Base-by-base conservation (phyloP, 2,329 filamentous ascomycete genomes). In the Colletotrichum theobromicola region DNA sequence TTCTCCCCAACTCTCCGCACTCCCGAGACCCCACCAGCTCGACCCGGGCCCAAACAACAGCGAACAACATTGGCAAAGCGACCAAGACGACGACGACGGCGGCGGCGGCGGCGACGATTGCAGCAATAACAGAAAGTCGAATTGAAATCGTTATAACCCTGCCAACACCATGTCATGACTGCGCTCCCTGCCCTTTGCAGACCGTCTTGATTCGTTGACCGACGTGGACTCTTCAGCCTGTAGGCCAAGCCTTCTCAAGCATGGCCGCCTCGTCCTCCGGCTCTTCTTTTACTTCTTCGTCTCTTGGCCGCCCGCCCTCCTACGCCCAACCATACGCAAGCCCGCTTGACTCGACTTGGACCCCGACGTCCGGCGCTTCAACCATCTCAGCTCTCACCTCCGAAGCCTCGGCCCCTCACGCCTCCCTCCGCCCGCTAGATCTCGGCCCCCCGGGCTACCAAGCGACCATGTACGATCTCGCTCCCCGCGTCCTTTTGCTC, bases 371-470 rank as follows among this genome's bases (percentile, higher is more conserved):
- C 21, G 84, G 79, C 62, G 80, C 83, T 67, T 85, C 87, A n/a
- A 85, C 85, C 70, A 82, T 86, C 72, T 88, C 87, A 69, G 85
- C 85, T 72, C 70, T 82, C 66, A 83, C 83, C 42, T 81, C 82
- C 58, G 81, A 83, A 71, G 82, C 83, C 21, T 88, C 87, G 70
- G 84, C 81, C 68, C 82, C 82, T 75, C 81, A 84, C 77, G 82
- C 83, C 72, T 81, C 85, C 76, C 81, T 88, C 69, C 81, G 82
- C 68, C 85, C 87, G 42, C 84, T 89, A 55, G 88, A 90, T 77
- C 83, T 90, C 60, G 88, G 88, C 5, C 88, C 88, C 67, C 88
- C 88, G 37, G 88, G 88, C 66, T 90, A 87, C 77, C 86, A 88
- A 83, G 88, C 88, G 79, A 89, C 87, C 79, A 89, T 89, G 88